Evolutionary conservation across 163 green algal genomes (phyloP), one percentile per base, ranked within the genome.

Genomic region (Chlamydomonas reinhardtii): DNA sequence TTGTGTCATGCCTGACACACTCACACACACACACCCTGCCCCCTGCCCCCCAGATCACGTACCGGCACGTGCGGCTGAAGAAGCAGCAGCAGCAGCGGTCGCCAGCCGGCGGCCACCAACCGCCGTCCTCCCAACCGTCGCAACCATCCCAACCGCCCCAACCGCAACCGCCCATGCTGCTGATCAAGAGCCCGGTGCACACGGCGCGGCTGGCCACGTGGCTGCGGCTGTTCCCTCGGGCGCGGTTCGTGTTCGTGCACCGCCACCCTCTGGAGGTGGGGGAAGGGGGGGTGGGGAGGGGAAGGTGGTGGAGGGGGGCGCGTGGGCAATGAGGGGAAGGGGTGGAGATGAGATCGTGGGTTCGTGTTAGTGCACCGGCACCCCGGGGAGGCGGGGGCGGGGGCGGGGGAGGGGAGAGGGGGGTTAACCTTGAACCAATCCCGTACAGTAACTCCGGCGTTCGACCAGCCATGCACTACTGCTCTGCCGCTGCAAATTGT

Each of bases 131-230:
- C 54, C 48, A 56, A 56, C 48, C 48, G 43, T n/a, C n/a, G 73
- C 8, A 70, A 43, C 62, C 59, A 39, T 39, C 68, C 54, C 61
- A 6, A 16, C 35, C 61, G 39, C 73, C 37, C 37, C 69, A 32
- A 62, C 80, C 20, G 66, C 35, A 39, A 27, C 70, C 72, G 52
- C 91, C 90, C 68, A 89, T 88, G 6, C 88, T 96, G 54, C 86
- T 96, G 22, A 90, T 96, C 66, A 96, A 96, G 71, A 92, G 83
- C 20, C 94, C 94, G 3, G 92, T 95, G 56, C 94, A 96, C 87
- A 95, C 91, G 0, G 93, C 89, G 16, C 85, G 93, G 9, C 54
- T 94, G n/a, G 1, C 56, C 48, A 71, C 92, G 34, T 80, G 69
- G 74, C 76, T 82, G 22, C n/a, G n/a, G 14, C 89, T 96, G 39